Conservation (phyloP, 2,329 filamentous ascomycete species). For the Cladophialophora yegresii region DNA sequence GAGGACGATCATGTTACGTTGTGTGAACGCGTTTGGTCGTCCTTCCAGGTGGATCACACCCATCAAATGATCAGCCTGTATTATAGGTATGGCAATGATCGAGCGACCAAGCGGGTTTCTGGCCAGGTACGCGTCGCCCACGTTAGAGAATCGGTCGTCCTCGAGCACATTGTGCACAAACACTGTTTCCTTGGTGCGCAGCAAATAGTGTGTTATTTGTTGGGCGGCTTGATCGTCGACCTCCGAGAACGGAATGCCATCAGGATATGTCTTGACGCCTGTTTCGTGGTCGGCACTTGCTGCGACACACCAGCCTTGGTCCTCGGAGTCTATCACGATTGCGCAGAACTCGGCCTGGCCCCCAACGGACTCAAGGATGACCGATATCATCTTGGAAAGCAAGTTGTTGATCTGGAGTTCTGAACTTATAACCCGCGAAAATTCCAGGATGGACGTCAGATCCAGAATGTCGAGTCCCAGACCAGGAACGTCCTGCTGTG, state of each 20-base stretch:
- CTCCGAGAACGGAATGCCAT: conserved; percentile 59
- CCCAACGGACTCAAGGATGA: conserved; percentile 65
- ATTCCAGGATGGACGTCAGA: conserved; percentile 64
- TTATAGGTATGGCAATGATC: conserved; percentile 63
- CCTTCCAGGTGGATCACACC: conserved; percentile 65
- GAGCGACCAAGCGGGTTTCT: conserved; percentile 60
- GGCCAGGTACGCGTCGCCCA: conserved; percentile 58
- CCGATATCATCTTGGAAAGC: conserved; percentile 64
- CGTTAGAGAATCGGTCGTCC: conserved; percentile 66
- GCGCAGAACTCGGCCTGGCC: conserved; percentile 59
- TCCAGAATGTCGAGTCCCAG: conserved; percentile 63
- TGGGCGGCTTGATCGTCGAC: conserved; percentile 61
- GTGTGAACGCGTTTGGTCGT: conserved; percentile 65
- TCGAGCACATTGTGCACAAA: conserved; percentile 65
- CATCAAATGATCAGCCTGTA: conserved; percentile 61
- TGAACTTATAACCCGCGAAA: conserved; percentile 65
- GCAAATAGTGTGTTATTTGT: conserved; percentile 63
- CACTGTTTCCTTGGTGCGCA: conserved; percentile 65
- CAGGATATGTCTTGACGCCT: conserved; percentile 56
- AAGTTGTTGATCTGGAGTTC: conserved; percentile 65
- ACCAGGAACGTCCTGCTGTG: conserved; percentile 34
- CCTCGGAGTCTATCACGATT: conserved; percentile 62
- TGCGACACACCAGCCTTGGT: conserved; percentile 61
- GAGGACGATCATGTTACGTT: conserved; percentile 56
- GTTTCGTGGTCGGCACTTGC: conserved; percentile 61